phyloP scores from a whole-genome alignment of 225 moss, liverwort and hornwort species.

The Pseudoscleropodium purum region DNA sequence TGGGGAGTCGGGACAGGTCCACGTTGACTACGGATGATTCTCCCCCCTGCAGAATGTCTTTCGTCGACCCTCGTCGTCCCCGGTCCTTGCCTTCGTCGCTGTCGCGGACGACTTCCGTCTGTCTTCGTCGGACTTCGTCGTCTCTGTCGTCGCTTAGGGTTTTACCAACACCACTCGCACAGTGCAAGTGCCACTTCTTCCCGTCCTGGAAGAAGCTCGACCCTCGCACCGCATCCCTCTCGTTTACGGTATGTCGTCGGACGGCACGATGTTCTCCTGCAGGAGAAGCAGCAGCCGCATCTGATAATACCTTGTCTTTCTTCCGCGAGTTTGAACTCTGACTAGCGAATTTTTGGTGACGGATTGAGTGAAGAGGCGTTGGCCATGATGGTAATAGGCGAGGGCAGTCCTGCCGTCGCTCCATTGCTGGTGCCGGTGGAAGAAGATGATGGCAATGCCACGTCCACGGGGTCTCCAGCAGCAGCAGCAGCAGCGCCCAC shows the following conservation, averaged over 20 bases:
- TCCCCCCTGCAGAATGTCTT: background rate
- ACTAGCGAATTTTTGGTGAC: background rate
- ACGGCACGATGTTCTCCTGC: background rate
- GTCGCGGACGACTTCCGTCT: background rate
- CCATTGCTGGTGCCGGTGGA: background rate
- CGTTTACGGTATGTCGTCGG: too few relatives aligned
- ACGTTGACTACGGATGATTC: background rate
- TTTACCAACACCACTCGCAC: background rate
- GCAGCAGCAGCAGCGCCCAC: background rate
- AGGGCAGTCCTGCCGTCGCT: conserved; percentile 2
- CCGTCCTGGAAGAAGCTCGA: background rate
- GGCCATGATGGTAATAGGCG: background rate
- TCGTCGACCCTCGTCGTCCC: background rate
- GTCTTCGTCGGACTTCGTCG: background rate
- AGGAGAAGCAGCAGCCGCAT: background rate
- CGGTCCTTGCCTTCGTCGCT: background rate
- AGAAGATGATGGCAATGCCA: background rate
- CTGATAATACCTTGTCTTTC: background rate
- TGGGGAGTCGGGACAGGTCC: background rate
- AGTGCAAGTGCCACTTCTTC: background rate
- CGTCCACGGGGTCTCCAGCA: background rate
- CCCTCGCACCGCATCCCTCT: background rate
- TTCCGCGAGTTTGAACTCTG: background rate
- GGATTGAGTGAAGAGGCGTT: background rate
- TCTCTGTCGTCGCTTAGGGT: conserved; percentile 15